Evolutionary conservation across 176 grass and related monocot genomes (phyloP).

Genomic region (Cenchrus purpureus): DNA sequence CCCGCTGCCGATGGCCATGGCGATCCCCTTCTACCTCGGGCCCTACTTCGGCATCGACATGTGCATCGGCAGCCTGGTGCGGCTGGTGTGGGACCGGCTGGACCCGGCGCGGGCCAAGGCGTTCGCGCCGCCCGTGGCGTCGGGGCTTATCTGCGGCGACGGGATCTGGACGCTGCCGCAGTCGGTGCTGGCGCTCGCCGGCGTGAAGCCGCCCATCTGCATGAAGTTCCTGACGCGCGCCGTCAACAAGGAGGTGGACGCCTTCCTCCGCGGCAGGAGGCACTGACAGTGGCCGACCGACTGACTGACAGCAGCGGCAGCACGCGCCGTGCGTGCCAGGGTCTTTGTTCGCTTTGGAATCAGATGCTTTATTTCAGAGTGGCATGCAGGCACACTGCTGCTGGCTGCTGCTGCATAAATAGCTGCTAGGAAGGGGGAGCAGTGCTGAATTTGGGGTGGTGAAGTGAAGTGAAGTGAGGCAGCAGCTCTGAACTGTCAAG

Average conservation of each 20-base stretch:
- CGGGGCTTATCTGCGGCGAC: conserved; percentile 79
- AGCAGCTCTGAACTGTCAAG: background rate
- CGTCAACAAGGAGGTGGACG: conserved; percentile 56
- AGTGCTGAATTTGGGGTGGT: conserved; percentile 26
- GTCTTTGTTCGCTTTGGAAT: conserved; percentile 43
- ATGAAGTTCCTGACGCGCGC: conserved; percentile 73
- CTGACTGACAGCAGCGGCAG: no score
- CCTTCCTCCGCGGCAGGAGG: conserved; percentile 22
- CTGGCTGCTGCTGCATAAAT: conserved; percentile 26
- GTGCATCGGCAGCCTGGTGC: conserved; percentile 61
- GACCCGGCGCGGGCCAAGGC: conserved; percentile 53
- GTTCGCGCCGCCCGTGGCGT: conserved; percentile 64
- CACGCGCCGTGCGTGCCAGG: no score
- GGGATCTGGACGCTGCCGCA: conserved; percentile 80
- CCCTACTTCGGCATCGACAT: conserved; percentile 74
- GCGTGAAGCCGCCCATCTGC: conserved; percentile 73
- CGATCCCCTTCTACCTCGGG: conserved; percentile 70
- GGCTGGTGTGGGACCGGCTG: conserved; percentile 49
- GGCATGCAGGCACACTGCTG: background rate
- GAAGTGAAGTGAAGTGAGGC: background rate
- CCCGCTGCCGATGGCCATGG: conserved; percentile 67
- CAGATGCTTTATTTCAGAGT: conserved; percentile 3
- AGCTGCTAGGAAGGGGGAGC: background rate
- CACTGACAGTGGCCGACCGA: background rate
- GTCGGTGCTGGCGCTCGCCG: conserved; percentile 66